Conservation (phyloP, 805 yeast species). For the Cyberlindnera suaveolens region DNA sequence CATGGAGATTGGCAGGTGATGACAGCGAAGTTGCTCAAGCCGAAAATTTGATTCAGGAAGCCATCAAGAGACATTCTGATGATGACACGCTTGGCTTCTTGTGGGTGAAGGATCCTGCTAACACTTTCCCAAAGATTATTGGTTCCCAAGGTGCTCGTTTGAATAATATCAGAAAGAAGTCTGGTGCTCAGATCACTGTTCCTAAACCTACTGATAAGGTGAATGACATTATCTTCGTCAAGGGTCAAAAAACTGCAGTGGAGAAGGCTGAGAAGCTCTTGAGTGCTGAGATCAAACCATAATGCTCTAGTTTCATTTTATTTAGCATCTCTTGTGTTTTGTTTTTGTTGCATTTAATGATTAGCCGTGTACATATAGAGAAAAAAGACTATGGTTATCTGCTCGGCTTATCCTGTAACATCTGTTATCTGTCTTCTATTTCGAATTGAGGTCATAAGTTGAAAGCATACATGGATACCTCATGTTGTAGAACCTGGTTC, state of each 20-base stretch:
- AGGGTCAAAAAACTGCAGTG: constrained; percentile 54
- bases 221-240: constrained; percentile 48
- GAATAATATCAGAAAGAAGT: constrained; percentile 50
- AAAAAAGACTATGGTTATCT: no score
- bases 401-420: no score
- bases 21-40: constrained; percentile 46
- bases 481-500: no score
- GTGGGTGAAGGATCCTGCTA: constrained; percentile 43
- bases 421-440: no score
- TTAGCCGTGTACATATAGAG: no score
- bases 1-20: constrained; percentile 64
- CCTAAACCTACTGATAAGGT: constrained; percentile 53
- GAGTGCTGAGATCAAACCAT: constrained; percentile 18
- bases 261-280: constrained; percentile 38
- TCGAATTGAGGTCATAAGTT: no score
- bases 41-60: constrained; percentile 40
- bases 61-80: constrained; percentile 39
- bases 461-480: no score
- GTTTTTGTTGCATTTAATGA: neutral
- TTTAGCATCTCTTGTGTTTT: no score
- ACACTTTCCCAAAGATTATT: constrained; percentile 53
- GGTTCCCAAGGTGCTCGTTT: constrained; percentile 75
- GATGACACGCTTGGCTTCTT: constrained; percentile 54
- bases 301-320: neutral
- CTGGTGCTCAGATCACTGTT: constrained; percentile 53